Evolutionary conservation across 345 rosid genomes (phyloP).

Genomic region (Lepidium didymum): DNA sequence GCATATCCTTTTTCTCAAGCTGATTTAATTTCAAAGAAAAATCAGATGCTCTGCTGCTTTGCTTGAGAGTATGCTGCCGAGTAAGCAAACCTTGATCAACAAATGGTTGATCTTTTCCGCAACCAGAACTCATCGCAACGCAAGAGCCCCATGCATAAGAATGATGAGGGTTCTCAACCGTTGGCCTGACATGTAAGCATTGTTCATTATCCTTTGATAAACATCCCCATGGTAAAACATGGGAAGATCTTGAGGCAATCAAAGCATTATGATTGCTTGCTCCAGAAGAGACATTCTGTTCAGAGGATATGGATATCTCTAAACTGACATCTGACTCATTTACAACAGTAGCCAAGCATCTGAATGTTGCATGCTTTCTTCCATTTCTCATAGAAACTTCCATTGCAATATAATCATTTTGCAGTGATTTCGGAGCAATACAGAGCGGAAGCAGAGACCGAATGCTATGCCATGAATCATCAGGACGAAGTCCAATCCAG

Average conservation of each 20-base stretch:
- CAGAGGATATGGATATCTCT: conserved; percentile 52
- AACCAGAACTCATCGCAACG: conserved; percentile 53
- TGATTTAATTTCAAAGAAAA: conserved; percentile 56
- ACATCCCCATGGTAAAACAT: conserved; percentile 82
- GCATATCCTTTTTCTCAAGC: conserved; percentile 92
- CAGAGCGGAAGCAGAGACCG: conserved; percentile 82
- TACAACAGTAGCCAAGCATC: conserved; percentile 73
- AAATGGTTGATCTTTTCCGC: conserved; percentile 61
- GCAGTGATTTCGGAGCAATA: conserved; percentile 61
- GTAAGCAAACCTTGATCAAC: conserved; percentile 57
- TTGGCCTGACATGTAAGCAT: conserved; percentile 69
- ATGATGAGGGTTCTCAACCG: conserved; percentile 38
- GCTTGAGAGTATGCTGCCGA: conserved; percentile 55
- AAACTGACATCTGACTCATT: conserved; percentile 82
- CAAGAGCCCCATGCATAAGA: conserved; percentile 66
- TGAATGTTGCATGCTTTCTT: conserved; percentile 83
- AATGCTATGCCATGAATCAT: conserved; percentile 71
- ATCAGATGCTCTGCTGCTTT: conserved; percentile 46
- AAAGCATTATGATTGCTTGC: conserved; percentile 38
- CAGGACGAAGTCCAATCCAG: conserved; percentile 65
- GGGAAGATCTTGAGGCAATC: conserved; percentile 62
- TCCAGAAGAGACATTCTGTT: conserved; percentile 30
- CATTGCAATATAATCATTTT: conserved; percentile 66
- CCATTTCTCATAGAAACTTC: conserved; percentile 87
- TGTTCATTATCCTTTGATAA: conserved; percentile 57